These are phyloP conservation scores for Metarhizium humberi DNA, from an alignment of 2,329 filamentous ascomycete species.

Conservation along the genomic window DNA sequence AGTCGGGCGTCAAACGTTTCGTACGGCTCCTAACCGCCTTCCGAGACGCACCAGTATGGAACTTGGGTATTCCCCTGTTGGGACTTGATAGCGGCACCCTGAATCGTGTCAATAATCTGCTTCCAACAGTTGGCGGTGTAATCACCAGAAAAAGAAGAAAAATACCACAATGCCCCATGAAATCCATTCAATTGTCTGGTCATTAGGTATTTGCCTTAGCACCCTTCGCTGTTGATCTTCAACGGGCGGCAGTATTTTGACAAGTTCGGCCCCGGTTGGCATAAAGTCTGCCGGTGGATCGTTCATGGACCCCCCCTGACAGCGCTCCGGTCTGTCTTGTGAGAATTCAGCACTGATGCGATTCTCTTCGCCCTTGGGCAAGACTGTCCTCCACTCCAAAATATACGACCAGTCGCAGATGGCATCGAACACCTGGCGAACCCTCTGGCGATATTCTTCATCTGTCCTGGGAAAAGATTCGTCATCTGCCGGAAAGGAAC, in stretches of 20 bases:
- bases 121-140: background rate
- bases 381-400: slow-evolving; percentile 14
- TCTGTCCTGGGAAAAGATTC: slow-evolving; percentile 8
- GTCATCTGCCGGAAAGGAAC: slow-evolving; percentile 9
- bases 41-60: slow-evolving; percentile 16
- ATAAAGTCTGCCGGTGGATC: slow-evolving; percentile 4
- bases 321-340: background rate
- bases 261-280: slow-evolving; percentile 7
- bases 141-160: background rate
- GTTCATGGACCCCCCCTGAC: background rate
- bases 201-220: slow-evolving; percentile 11
- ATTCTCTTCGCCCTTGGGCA: background rate
- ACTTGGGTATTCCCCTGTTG: slow-evolving; percentile 17
- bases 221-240: slow-evolving; percentile 12
- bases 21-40: slow-evolving; percentile 20
- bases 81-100: slow-evolving; percentile 14
- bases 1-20: slow-evolving; percentile 14
- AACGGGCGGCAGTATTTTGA: slow-evolving; percentile 6
- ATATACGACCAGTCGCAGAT: slow-evolving; percentile 16
- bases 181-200: slow-evolving; percentile 14
- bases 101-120: background rate
- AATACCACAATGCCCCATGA: slow-evolving; percentile 16
- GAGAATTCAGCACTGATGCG: background rate
- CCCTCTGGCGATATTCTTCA: slow-evolving; percentile 5
- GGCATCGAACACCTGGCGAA: slow-evolving; percentile 12